Conservation (phyloP, 2,329 filamentous ascomycete species). For the Diaporthe eres region DNA sequence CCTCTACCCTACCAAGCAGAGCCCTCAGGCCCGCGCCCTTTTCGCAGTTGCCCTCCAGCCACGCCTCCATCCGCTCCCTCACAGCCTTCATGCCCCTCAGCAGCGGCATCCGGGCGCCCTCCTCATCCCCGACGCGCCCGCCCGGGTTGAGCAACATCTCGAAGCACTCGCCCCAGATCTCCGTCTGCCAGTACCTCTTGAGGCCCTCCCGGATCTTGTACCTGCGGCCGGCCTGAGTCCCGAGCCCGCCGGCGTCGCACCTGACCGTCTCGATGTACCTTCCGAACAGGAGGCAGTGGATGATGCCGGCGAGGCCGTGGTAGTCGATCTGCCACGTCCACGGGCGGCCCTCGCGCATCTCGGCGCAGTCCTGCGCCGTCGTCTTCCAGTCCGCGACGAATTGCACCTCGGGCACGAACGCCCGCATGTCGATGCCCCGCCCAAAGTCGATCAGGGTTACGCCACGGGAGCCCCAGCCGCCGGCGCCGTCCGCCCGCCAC, state of each 20-base stretch:
- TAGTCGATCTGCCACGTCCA: conserved; percentile 99
- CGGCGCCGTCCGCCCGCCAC: conserved; percentile 80
- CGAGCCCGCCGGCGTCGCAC: conserved; percentile 67
- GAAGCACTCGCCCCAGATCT: conserved; percentile 89
- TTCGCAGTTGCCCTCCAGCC: conserved; percentile 86
- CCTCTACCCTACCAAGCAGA: conserved; percentile 75
- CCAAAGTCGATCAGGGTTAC: conserved; percentile 95
- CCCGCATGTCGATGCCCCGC: conserved; percentile 91
- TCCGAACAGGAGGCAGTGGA: conserved; percentile 92
- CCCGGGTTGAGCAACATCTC: conserved; percentile 88
- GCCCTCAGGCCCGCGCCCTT: conserved; percentile 82
- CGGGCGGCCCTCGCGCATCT: conserved; percentile 93
- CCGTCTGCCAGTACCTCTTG: conserved; percentile 97
- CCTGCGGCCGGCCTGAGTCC: conserved; percentile 70
- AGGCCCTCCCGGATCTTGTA: conserved; percentile 87
- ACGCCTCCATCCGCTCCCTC: conserved; percentile 85
- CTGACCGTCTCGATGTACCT: conserved; percentile 90
- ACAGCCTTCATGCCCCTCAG: conserved; percentile 76
- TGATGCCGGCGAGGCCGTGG: conserved; percentile 88
- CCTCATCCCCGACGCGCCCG: conserved; percentile 72
- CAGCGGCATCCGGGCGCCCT: conserved; percentile 78
- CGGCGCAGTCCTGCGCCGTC: conserved; percentile 87
- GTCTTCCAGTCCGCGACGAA: conserved; percentile 98
- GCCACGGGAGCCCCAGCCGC: conserved; percentile 86
- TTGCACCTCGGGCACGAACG: conserved; percentile 81